Base-by-base conservation (phyloP, 2,329 filamentous ascomycete species). In the Diaporthe ilicicola region DNA sequence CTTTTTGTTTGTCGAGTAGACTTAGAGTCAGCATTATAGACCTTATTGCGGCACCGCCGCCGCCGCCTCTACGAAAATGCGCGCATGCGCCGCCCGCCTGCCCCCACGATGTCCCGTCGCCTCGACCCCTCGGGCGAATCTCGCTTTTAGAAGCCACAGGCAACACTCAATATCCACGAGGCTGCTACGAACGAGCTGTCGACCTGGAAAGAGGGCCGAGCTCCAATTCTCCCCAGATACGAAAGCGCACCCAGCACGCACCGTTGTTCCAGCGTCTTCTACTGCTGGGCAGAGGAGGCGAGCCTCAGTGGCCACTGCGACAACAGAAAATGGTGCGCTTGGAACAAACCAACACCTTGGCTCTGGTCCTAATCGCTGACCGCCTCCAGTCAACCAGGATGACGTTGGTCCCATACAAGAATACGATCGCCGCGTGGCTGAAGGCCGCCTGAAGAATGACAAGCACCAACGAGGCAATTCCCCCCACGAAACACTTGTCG, bases 381-480 rank as follows among this genome's bases (percentile, higher is more conserved):
- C 15, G 27, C 6, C 13, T 19, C 32, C 46, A 73, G 74, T 73
- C 54, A 79, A 82, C 70, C 62, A 74, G 13, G 81, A 83, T 56
- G 78, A 81, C 51, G 79, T 84, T 73, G 95, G 95, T 0, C 96
- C 96, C 2, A 87, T 98, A 77, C 88, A 91, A 74, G 95, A 98
- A 81, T 99, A 99, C 81, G 92, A 98, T 80, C 86, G 88, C 72
- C 89, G 95, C 56, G 95, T 99, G 10, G 85, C 90, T 56, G 84
- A 86, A 53, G 94, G 94, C 13, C 85, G 89, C 61, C 81, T 99
- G 74, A 89, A 92, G 74, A 94, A 98, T 80, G 96, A 99, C 79
- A 90, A 94, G 74, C 93, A 98, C 82, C 96, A 99, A 81, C 87
- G 96, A 87, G 91, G 93, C 94, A 83, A 76, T 84, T 73, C 61